These are phyloP conservation scores for Cutaneotrichosporon cutaneum DNA, from an alignment of 1,284 basidiomycete genomes.

Conservation along the genomic window DNA sequence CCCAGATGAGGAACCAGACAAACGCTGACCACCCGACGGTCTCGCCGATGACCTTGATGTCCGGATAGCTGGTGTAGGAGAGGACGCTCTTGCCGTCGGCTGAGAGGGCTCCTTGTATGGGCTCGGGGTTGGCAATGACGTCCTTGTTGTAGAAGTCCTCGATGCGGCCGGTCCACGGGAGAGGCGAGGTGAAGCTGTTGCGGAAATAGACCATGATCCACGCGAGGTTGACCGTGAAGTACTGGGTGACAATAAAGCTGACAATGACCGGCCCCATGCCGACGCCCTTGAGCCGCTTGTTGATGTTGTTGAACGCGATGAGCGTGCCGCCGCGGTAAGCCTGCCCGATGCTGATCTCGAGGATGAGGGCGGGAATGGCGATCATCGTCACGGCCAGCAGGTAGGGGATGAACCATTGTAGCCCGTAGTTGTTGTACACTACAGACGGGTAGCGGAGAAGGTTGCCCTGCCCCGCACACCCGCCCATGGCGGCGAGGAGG, in stretches of 20 bases:
- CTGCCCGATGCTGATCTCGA: slow-evolving; percentile 30
- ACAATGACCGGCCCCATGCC: slow-evolving; percentile 29
- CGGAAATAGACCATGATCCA: slow-evolving; percentile 35
- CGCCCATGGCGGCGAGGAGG: slow-evolving; percentile 33
- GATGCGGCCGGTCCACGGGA: slow-evolving; percentile 29
- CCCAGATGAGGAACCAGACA: slow-evolving; percentile 21
- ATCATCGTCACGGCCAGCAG: slow-evolving; percentile 28
- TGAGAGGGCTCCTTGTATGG: slow-evolving; percentile 14
- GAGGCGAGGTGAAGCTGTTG: slow-evolving; percentile 24
- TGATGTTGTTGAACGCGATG: slow-evolving; percentile 32
- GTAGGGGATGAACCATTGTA: slow-evolving; percentile 36
- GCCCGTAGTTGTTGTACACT: slow-evolving; percentile 33
- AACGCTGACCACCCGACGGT: slow-evolving; percentile 28
- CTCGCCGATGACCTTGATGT: slow-evolving; percentile 25
- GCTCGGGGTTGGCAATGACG: slow-evolving; percentile 27
- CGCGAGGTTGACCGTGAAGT: slow-evolving; percentile 35
- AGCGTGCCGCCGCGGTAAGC: slow-evolving; percentile 32
- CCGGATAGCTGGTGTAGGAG: slow-evolving; percentile 22
- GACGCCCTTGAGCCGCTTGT: slow-evolving; percentile 27
- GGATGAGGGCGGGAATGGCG: slow-evolving; percentile 29
- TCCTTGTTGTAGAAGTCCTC: slow-evolving; percentile 31
- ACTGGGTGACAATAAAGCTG: slow-evolving; percentile 28
- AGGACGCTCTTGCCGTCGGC: slow-evolving; percentile 13
- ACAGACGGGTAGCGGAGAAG: slow-evolving; percentile 31
- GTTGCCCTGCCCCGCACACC: slow-evolving; percentile 32